Conservation (phyloP, 148 eudicot species). For the Silene conica region DNA sequence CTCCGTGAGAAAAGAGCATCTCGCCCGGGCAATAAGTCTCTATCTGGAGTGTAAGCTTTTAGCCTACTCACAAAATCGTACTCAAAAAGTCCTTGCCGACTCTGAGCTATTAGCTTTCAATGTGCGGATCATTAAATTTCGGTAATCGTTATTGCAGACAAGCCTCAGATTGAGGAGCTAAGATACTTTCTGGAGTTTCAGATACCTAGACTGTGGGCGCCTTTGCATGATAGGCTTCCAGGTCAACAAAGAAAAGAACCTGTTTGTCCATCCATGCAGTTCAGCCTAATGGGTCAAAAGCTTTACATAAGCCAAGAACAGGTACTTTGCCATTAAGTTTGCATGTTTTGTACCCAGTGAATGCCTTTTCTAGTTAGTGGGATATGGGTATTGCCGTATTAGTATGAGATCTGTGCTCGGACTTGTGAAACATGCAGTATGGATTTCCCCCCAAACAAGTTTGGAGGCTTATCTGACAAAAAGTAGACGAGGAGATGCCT, state of each 20-base stretch:
- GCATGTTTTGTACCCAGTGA: neutral
- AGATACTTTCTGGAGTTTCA: slow-evolving; percentile 89
- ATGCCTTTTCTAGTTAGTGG: neutral
- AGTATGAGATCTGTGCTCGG: neutral
- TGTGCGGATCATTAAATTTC: neutral
- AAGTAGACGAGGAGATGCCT: neutral
- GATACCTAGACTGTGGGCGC: slow-evolving; percentile 84
- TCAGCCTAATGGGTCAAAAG: slow-evolving; percentile 96
- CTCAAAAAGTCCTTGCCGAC: neutral
- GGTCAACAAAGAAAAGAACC: slow-evolving; percentile 87
- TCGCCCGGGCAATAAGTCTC: slow-evolving; percentile 66
- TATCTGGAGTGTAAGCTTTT: slow-evolving; percentile 75
- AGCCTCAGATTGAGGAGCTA: slow-evolving; percentile 90
- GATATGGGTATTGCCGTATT: neutral
- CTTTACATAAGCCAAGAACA: slow-evolving; percentile 91
- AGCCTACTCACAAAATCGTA: neutral
- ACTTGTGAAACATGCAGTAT: neutral
- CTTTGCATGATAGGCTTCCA: slow-evolving; percentile 59
- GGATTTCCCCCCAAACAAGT: no score
- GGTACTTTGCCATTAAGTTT: slow-evolving; percentile 33
- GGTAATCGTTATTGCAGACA: slow-evolving; percentile 49
- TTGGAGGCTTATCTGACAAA: no score
- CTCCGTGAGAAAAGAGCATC: slow-evolving; percentile 56
- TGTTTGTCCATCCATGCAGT: slow-evolving; percentile 88
- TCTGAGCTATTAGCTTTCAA: neutral